Evolutionary conservation across 345 rosid genomes (phyloP).

Genomic region (Boechera divaricarpa): DNA sequence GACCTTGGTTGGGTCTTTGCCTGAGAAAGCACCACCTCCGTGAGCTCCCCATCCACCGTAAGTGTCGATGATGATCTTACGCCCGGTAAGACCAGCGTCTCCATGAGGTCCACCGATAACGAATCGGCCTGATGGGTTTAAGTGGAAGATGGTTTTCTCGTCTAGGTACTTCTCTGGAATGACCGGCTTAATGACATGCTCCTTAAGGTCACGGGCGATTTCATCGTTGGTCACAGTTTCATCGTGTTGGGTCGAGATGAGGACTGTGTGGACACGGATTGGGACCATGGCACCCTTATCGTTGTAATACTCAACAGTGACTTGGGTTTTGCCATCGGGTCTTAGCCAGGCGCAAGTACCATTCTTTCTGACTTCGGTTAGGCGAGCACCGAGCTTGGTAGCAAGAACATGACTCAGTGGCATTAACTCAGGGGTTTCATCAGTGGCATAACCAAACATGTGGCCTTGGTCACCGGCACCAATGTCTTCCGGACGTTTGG

Average conservation of each 20-base stretch:
- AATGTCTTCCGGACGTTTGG: slow-evolving; percentile 46
- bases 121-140: slow-evolving; percentile 45
- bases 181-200: slow-evolving; percentile 45
- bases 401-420: slow-evolving; percentile 44
- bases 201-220: slow-evolving; percentile 45
- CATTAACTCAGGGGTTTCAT: slow-evolving; percentile 49
- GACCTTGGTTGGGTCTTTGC: slow-evolving; percentile 46
- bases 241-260: slow-evolving; percentile 43
- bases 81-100: slow-evolving; percentile 47
- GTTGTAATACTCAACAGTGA: slow-evolving; percentile 46
- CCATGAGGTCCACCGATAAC: slow-evolving; percentile 46
- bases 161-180: slow-evolving; percentile 47
- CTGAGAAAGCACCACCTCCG: slow-evolving; percentile 47
- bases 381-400: slow-evolving; percentile 44
- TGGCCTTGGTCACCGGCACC: slow-evolving; percentile 49
- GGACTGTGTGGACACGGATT: slow-evolving; percentile 45
- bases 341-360: slow-evolving; percentile 46
- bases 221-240: slow-evolving; percentile 46
- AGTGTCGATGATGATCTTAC: slow-evolving; percentile 45
- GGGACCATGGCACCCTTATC: slow-evolving; percentile 48
- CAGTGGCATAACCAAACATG: slow-evolving; percentile 48
- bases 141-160: slow-evolving; percentile 46
- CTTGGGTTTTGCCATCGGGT: slow-evolving; percentile 46
- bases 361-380: slow-evolving; percentile 45
- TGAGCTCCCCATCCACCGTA: slow-evolving; percentile 50